Percentiles rank a stretch among this genome's conserved stretches.
phyloP scores from a whole-genome alignment of 2,329 filamentous ascomycete species.

The Ambrosiella beaveri region DNA sequence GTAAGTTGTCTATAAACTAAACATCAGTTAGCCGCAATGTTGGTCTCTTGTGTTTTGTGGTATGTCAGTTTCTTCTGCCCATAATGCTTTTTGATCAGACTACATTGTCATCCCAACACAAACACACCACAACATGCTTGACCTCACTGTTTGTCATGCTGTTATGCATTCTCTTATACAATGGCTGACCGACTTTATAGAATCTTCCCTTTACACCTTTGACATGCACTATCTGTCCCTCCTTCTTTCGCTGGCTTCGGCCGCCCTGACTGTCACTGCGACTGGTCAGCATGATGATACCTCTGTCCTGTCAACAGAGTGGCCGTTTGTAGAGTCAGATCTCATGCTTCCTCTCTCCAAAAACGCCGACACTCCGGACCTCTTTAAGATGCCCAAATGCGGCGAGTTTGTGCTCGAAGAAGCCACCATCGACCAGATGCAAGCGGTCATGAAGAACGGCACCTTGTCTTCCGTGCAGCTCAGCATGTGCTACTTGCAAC shows the following conservation, averaged over 20 bases:
- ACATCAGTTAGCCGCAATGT: too few relatives aligned
- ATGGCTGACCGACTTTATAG: neutral
- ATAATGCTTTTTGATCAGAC: too few relatives aligned
- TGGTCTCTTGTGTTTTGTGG: too few relatives aligned
- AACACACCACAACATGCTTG: too few relatives aligned
- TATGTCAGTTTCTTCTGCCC: too few relatives aligned
- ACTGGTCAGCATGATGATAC: neutral
- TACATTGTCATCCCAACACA: too few relatives aligned
- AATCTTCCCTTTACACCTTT: neutral
- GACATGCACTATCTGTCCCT: neutral
- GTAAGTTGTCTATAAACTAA: too few relatives aligned
- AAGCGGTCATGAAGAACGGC: conserved; percentile 36
- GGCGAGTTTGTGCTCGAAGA: conserved; percentile 46
- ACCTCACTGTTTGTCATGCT: neutral
- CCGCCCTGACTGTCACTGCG: neutral
- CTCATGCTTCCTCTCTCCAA: conserved; percentile 21
- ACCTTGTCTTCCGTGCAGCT: conserved; percentile 40
- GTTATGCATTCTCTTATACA: neutral
- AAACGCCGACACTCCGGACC: conserved; percentile 21
- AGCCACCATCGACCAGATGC: conserved; percentile 51
- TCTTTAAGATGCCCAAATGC: conserved; percentile 48
- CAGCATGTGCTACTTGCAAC: conserved; percentile 42
- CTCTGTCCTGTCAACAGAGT: neutral
- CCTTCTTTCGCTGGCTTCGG: neutral
- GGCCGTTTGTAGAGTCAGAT: neutral